phyloP scores from a whole-genome alignment of 306 rosid species.

The Acmispon strigosus region DNA sequence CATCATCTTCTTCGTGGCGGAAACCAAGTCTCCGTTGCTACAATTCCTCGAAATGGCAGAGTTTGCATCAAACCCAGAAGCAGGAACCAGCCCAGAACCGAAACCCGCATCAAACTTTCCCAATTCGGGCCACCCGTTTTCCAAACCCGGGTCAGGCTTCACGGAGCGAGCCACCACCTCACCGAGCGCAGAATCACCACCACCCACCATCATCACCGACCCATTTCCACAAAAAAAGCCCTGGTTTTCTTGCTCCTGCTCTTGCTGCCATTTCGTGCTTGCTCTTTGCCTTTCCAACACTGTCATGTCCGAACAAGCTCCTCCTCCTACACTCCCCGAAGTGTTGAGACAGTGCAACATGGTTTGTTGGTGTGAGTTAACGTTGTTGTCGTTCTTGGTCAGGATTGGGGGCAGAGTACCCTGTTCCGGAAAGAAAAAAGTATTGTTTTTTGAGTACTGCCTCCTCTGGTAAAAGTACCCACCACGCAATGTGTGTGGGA shows the following conservation, averaged over 20 bases:
- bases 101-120: conserved; percentile 22
- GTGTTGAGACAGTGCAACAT: conserved; percentile 50
- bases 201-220: neutral
- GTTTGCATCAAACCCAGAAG: conserved; percentile 26
- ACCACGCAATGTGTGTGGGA: neutral
- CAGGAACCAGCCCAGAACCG: conserved; percentile 1
- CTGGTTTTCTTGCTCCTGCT: conserved; percentile 1
- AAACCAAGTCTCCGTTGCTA: conserved; percentile 23
- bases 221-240: conserved; percentile 23
- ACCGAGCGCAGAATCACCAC: conserved; percentile 20
- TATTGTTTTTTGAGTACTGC: no score
- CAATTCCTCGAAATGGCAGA: conserved; percentile 39
- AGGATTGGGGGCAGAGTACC: neutral
- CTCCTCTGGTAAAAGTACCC: neutral
- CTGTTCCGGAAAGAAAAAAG: conserved; percentile 13
- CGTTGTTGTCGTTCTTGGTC: neutral
- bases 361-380: neutral
- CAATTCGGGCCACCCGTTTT: conserved; percentile 46
- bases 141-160: conserved; percentile 50
- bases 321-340: conserved; percentile 27
- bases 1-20: conserved; percentile 24
- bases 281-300: conserved; percentile 46
- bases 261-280: conserved; percentile 31
- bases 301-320: conserved; percentile 31
- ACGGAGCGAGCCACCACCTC: conserved; percentile 27